Evolutionary conservation across 129 eudicot species (phyloP).

Genomic region (Helianthus tuberosus): DNA sequence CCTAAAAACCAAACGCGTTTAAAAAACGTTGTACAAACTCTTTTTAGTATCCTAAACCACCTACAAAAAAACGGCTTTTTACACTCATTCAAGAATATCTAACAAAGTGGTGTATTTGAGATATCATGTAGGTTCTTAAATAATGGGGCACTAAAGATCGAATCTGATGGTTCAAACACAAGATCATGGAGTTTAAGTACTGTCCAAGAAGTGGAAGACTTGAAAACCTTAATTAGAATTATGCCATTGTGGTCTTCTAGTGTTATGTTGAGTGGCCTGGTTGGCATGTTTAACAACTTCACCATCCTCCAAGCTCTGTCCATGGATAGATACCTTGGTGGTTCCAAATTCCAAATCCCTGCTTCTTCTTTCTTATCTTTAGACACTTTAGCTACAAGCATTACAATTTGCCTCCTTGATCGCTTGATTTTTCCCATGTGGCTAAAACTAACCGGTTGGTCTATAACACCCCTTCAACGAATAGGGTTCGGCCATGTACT

Average conservation of each 20-base stretch:
- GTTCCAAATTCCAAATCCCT: conserved; percentile 43
- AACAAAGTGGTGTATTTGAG: background rate
- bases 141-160: conserved; percentile 46
- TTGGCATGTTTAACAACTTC: conserved; percentile 37
- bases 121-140: conserved; percentile 52
- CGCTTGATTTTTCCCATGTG: conserved; percentile 42
- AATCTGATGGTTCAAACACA: conserved; percentile 28
- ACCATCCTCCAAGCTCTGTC: conserved; percentile 49
- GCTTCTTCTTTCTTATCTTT: conserved; percentile 46
- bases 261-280: conserved; percentile 33
- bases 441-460: conserved; percentile 28
- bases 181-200: conserved; percentile 66
- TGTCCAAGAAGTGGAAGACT: conserved; percentile 76
- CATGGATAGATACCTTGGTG: conserved; percentile 47
- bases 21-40: too few relatives aligned
- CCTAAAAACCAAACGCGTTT: too few relatives aligned
- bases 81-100: too few relatives aligned
- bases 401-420: conserved; percentile 32
- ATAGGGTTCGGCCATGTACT: conserved; percentile 47
- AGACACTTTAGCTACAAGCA: conserved; percentile 25
- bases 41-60: too few relatives aligned
- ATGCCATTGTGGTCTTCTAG: conserved; percentile 58
- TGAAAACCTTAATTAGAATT: conserved; percentile 53
- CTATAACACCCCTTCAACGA: conserved; percentile 43
- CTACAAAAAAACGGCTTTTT: too few relatives aligned